A percentile compares a stretch with the other conserved stretches of the same genome.
Conservation (phyloP, 441 rosid genomes). For the Gossypium davidsonii region DNA sequence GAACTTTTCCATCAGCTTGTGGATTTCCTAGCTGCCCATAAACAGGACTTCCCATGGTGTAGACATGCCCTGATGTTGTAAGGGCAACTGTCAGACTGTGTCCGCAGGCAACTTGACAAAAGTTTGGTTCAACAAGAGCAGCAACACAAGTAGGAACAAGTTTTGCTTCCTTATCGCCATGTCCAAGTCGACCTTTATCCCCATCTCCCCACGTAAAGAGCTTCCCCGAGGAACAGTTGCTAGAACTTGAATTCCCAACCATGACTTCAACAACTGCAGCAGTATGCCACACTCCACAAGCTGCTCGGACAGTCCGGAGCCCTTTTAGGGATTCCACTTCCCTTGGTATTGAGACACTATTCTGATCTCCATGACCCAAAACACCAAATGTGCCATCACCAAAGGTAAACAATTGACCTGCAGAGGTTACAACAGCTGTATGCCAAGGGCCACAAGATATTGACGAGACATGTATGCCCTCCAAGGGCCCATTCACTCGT, state of each 20-base stretch:
- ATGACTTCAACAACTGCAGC: slow-evolving; percentile 96
- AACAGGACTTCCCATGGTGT: slow-evolving; percentile 93
- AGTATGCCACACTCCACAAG: slow-evolving; percentile 99
- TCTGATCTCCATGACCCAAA: slow-evolving; percentile 84
- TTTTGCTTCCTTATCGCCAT: slow-evolving; percentile 85
- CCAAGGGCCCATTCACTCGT: slow-evolving; percentile 81
- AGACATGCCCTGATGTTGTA: slow-evolving; percentile 77
- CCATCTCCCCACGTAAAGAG: slow-evolving; percentile 98
- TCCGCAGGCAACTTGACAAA: slow-evolving; percentile 89
- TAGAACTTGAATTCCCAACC: slow-evolving; percentile 84
- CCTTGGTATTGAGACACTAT: slow-evolving; percentile 67
- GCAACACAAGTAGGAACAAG: slow-evolving; percentile 94
- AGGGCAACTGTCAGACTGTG: slow-evolving; percentile 89
- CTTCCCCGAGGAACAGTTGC: slow-evolving; percentile 88
- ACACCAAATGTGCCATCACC: slow-evolving; percentile 98
- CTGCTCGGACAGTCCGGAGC: slow-evolving; percentile 81
- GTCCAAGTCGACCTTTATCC: slow-evolving; percentile 91
- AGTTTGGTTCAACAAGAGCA: slow-evolving; percentile 92
- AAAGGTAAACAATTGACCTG: slow-evolving; percentile 90
- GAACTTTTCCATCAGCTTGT: slow-evolving; percentile 80
- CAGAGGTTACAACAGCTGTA: slow-evolving; percentile 87
- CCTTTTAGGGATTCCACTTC: slow-evolving; percentile 94
- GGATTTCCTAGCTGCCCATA: slow-evolving; percentile 94
- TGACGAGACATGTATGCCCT: slow-evolving; percentile 84
- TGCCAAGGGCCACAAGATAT: slow-evolving; percentile 98